Conservation (phyloP, 331 rosid genomes). For the Pyrus hybrid region DNA sequence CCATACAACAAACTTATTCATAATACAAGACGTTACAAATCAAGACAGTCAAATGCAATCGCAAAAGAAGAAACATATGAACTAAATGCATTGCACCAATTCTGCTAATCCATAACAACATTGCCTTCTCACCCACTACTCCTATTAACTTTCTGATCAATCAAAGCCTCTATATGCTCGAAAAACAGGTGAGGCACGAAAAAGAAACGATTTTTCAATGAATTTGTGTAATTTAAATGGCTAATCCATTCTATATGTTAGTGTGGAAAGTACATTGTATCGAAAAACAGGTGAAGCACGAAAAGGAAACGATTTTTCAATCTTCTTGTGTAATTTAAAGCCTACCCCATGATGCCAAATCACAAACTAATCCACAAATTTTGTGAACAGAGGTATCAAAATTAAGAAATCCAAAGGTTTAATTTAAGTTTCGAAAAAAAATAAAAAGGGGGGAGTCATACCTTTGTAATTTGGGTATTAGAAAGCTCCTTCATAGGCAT, state of each 20-base stretch:
- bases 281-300: background rate
- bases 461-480: slow-evolving; percentile 11
- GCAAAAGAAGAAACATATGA: background rate
- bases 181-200: background rate
- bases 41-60: background rate
- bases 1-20: background rate
- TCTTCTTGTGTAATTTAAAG: background rate
- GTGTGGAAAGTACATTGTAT: background rate
- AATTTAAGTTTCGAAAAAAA: background rate
- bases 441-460: background rate
- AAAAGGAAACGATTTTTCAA: background rate
- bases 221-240: background rate
- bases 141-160: background rate
- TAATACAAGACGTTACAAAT: background rate
- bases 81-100: background rate
- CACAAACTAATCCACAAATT: background rate
- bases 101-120: background rate
- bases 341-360: background rate
- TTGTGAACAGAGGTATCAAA: background rate
- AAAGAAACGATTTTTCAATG: background rate
- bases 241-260: background rate
- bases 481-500: slow-evolving; percentile 15
- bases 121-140: background rate
- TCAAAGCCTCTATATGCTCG: background rate
- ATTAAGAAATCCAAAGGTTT: background rate